Evolutionary conservation across 768 basidiomycete genomes (phyloP).

Genomic region (Sporobolomyces phaffii): DNA sequence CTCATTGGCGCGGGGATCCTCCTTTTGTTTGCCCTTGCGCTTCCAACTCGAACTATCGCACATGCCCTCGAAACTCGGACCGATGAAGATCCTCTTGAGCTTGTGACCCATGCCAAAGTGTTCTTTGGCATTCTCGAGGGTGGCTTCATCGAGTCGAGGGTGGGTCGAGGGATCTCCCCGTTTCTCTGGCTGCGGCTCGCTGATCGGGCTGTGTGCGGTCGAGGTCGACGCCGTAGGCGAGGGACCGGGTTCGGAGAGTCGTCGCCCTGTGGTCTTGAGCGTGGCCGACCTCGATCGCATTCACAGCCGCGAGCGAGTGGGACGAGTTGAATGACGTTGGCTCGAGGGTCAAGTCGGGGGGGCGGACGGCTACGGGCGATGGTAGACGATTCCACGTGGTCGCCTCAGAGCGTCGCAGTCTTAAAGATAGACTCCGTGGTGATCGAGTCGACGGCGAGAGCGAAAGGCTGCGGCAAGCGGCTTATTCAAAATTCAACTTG

Average conservation of each 20-base stretch:
- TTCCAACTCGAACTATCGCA: conserved; percentile 9
- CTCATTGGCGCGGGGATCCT: not conserved
- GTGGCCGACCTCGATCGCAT: conserved; percentile 12
- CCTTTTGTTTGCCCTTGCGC: conserved; percentile 6
- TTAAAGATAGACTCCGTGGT: too few relatives aligned
- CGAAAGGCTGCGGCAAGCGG: too few relatives aligned
- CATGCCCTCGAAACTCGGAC: conserved; percentile 19
- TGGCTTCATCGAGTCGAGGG: not conserved
- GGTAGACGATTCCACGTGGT: too few relatives aligned
- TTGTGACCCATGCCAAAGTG: conserved; percentile 2
- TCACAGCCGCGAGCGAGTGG: not conserved
- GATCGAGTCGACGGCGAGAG: too few relatives aligned
- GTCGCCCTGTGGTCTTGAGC: not conserved
- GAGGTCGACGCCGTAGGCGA: conserved; percentile 8
- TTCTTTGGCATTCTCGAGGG: not conserved
- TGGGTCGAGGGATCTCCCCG: not conserved
- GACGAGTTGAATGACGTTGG: conserved; percentile 9
- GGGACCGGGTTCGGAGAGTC: not conserved
- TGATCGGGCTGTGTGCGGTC: not conserved
- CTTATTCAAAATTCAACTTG: too few relatives aligned
- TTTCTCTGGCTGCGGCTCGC: not conserved
- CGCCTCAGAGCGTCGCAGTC: too few relatives aligned
- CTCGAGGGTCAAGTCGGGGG: too few relatives aligned
- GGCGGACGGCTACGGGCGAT: too few relatives aligned
- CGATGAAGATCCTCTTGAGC: conserved; percentile 26